Base-by-base conservation (phyloP, 2,329 filamentous ascomycete genomes). In the Trichoderma simmonsii region DNA sequence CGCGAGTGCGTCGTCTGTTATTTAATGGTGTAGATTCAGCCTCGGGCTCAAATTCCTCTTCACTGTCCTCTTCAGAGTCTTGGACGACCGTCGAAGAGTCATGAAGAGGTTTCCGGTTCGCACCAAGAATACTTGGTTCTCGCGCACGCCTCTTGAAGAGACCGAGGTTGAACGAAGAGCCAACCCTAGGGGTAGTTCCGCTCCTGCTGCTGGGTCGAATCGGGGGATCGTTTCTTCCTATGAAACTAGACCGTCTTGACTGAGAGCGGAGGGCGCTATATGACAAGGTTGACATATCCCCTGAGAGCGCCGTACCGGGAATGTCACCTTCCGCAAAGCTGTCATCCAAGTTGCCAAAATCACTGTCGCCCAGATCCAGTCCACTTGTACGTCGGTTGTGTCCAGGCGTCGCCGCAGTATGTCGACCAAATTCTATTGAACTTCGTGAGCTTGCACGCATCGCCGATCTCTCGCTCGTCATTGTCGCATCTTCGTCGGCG, bases 1-100 rank as follows among this genome's bases (percentile, higher is more conserved):
- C 79, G 62, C 79, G 79, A 54, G 81, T 82, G 43, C 82, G 82
- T 24, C 86, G 80, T 63, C 78, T 74, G 34, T 76, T 78, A 72
- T 89, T 87, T 30, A 91, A 77, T 4, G 91, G 91, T 7, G 91
- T 93, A 18, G 90, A 91, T 81, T 92, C 90, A 32, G 89, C 90
- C 71, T 92, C 90, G 86, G 91, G 66, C 83, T 86, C 77, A 89
- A 91, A 75, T 75, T 85, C 79, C 77, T 81, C 75, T 66, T 87
- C 85, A 26, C 87, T 83, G 12, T 83, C 80, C 36, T 75, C 76
- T 36, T 81, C 81, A 32, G 77, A 79, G 72, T 77, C 78, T 21
- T 65, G 77, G 72, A 80, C 79, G 34, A 78, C 77, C 6, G 71
- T 79, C 43, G 73, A 80, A 56, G 76, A 80, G 77, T 82, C 77